A percentile compares a stretch with the other conserved stretches of the same genome.
Evolutionary conservation across 2,329 filamentous ascomycete species (phyloP).

Genomic region (Trematosphaeria pertusa): DNA sequence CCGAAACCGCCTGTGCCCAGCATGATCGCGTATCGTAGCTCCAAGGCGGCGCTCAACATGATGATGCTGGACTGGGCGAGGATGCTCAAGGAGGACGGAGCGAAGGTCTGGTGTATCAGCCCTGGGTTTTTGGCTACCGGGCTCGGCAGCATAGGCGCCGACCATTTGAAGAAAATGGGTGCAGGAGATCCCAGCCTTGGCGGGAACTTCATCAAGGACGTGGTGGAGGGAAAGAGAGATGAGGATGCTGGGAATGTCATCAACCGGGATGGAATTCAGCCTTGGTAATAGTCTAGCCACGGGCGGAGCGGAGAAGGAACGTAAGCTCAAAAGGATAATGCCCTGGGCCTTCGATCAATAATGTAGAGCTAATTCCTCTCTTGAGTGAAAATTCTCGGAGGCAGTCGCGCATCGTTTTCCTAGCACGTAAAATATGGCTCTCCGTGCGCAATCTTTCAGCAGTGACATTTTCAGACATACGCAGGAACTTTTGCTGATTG

Average conservation of each 20-base stretch:
- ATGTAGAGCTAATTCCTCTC: too few relatives aligned
- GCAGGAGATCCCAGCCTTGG: constrained; percentile 47
- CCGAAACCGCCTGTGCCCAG: constrained; percentile 48
- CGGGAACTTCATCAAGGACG: constrained; percentile 47
- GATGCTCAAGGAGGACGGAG: constrained; percentile 52
- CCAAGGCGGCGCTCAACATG: constrained; percentile 59
- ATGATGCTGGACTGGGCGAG: constrained; percentile 57
- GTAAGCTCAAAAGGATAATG: too few relatives aligned
- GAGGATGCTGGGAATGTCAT: constrained; percentile 48
- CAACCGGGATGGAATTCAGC: constrained; percentile 41
- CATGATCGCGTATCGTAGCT: constrained; percentile 48
- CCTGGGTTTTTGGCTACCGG: constrained; percentile 58
- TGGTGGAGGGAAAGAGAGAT: constrained; percentile 51
- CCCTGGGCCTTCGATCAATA: too few relatives aligned
- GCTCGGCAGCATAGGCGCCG: constrained; percentile 44
- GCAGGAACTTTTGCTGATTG: too few relatives aligned
- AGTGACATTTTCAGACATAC: too few relatives aligned
- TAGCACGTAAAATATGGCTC: too few relatives aligned
- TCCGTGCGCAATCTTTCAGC: too few relatives aligned
- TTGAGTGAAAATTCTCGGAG: too few relatives aligned
- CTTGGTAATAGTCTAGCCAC: too few relatives aligned
- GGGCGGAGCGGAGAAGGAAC: too few relatives aligned
- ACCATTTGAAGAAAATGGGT: constrained; percentile 46
- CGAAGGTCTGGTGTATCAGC: constrained; percentile 56
- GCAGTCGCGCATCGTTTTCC: too few relatives aligned